A percentile compares a stretch with the other conserved stretches of the same genome.
Evolutionary conservation across 352 stramenopile species (phyloP).

Genomic region (Phytophthora litchii): DNA sequence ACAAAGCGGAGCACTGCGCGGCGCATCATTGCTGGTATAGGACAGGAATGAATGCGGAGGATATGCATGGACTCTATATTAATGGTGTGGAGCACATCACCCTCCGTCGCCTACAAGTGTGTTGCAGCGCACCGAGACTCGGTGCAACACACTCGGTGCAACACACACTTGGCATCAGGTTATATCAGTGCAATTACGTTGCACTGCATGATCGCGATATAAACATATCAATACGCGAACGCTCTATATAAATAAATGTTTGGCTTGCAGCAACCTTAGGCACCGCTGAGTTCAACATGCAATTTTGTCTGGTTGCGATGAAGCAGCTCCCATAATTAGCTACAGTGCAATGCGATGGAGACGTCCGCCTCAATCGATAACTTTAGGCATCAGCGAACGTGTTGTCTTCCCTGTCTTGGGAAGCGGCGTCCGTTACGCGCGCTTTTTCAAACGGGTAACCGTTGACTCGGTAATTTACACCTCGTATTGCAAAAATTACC

Average conservation of each 20-base stretch:
- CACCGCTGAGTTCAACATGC: too few relatives aligned
- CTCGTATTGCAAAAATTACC: constrained; percentile 16
- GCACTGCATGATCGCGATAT: too few relatives aligned
- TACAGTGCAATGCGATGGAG: background rate
- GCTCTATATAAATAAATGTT: too few relatives aligned
- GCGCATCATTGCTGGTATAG: constrained; percentile 17
- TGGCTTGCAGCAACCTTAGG: too few relatives aligned
- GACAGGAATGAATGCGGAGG: constrained; percentile 25
- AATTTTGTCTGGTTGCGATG: constrained; percentile 3
- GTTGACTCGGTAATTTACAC: constrained; percentile 23
- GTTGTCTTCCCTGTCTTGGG: constrained; percentile 12
- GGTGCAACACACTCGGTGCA: too few relatives aligned
- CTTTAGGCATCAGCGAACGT: constrained; percentile 5
- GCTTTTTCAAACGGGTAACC: constrained; percentile 40
- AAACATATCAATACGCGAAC: too few relatives aligned
- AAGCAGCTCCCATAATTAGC: constrained; percentile 1
- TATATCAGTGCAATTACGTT: too few relatives aligned
- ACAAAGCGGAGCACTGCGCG: constrained; percentile 15
- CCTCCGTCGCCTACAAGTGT: too few relatives aligned
- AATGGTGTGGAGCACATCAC: constrained; percentile 17
- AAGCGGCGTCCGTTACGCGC: constrained; percentile 37
- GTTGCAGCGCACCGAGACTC: too few relatives aligned
- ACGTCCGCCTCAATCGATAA: constrained; percentile 6
- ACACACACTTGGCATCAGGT: too few relatives aligned
- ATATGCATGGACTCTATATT: constrained; percentile 14